Percentiles rank a stretch among this genome's conserved stretches.
These are phyloP conservation scores for Colletotrichum sp. DNA, from an alignment of 2,329 filamentous ascomycete genomes.

Conservation along the genomic window DNA sequence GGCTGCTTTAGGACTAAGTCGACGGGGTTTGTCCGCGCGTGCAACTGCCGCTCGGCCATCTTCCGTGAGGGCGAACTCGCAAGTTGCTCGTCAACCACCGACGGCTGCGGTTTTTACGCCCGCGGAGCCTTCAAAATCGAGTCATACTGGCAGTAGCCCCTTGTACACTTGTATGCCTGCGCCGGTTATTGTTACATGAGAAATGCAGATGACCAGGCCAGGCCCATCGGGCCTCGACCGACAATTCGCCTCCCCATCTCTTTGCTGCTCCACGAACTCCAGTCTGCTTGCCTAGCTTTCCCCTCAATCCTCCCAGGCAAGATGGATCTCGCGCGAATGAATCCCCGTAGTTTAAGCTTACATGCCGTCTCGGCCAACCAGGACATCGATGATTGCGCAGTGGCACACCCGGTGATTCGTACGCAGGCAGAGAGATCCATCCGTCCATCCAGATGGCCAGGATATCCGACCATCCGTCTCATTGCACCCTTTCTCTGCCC, in stretches of 20 bases:
- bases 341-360: slow-evolving; percentile 13
- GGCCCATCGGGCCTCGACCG: slow-evolving; percentile 13
- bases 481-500: neutral
- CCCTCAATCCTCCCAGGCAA: neutral
- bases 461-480: neutral
- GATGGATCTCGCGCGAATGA: neutral
- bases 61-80: slow-evolving; percentile 3
- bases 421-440: neutral
- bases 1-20: neutral
- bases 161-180: neutral
- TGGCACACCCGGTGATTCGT: slow-evolving; percentile 3
- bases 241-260: neutral
- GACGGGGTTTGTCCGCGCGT: slow-evolving; percentile 4
- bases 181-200: neutral
- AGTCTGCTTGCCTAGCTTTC: neutral
- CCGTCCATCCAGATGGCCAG: neutral
- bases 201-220: neutral
- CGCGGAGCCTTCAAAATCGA: slow-evolving; percentile 3
- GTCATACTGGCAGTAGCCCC: neutral
- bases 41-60: slow-evolving; percentile 15
- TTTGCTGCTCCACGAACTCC: neutral
- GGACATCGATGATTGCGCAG: neutral
- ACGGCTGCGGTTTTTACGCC: neutral
- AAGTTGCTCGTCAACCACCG: neutral
- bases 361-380: slow-evolving; percentile 5